phyloP scores from a whole-genome alignment of 257 asterid genomes.

The Anisodus tanguticus region DNA sequence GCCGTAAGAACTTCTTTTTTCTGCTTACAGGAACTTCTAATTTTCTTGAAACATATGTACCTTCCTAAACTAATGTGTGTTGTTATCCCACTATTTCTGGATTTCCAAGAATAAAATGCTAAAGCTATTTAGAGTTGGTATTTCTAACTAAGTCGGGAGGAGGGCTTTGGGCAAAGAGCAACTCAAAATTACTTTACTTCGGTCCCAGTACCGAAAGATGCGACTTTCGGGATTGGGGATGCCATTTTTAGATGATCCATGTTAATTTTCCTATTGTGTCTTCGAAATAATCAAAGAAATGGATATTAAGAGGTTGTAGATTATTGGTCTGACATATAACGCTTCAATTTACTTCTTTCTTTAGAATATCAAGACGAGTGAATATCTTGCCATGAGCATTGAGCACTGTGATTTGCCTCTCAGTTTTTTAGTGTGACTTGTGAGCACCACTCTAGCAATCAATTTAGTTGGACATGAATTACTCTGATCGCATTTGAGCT shows the following conservation, averaged over 20 bases:
- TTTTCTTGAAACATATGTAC: background rate
- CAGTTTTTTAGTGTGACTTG: slow-evolving; percentile 12
- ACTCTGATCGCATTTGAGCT: background rate
- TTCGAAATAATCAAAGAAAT: background rate
- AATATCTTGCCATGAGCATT: background rate
- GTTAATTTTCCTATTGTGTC: slow-evolving; percentile 6
- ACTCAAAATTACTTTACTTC: background rate
- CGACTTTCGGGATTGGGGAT: background rate
- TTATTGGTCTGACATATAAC: background rate
- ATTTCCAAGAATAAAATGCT: background rate
- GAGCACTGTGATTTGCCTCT: slow-evolving; percentile 15
- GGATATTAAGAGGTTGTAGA: background rate
- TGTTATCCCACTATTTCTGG: background rate
- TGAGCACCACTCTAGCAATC: slow-evolving; percentile 15
- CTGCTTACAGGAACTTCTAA: background rate
- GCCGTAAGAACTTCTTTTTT: background rate
- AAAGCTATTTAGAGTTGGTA: background rate
- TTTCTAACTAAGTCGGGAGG: background rate
- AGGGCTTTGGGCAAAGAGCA: background rate
- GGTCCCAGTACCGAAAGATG: background rate
- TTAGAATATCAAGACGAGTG: background rate
- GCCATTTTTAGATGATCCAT: background rate
- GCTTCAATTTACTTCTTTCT: slow-evolving; percentile 15
- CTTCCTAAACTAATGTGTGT: background rate
- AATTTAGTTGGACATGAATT: slow-evolving; percentile 3